phyloP scores from a whole-genome alignment of 495 filamentous ascomycete species.

The Tuber melanosporum region DNA sequence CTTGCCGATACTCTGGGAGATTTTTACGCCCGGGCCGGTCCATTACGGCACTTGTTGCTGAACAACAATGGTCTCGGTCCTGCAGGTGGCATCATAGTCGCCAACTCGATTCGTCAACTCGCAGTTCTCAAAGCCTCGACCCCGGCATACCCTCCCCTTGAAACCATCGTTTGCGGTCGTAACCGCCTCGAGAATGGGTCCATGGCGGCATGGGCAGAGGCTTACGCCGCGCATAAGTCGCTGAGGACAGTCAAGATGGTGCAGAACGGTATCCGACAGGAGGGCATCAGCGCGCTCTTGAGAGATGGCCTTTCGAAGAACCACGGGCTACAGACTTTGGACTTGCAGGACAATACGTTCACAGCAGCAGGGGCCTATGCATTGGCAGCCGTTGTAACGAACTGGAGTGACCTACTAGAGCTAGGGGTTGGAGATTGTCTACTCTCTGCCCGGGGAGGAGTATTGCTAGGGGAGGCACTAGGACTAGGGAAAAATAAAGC shows the following conservation, averaged over 20 bases:
- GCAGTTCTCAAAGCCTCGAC: conserved; percentile 70
- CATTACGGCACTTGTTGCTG: conserved; percentile 82
- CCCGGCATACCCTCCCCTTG: conserved; percentile 68
- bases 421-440: conserved; percentile 86
- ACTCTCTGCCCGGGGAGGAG: conserved; percentile 68
- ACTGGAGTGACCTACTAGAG: conserved; percentile 71
- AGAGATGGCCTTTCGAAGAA: conserved; percentile 67
- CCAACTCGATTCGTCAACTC: conserved; percentile 67
- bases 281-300: conserved; percentile 74
- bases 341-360: conserved; percentile 97
- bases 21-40: conserved; percentile 77
- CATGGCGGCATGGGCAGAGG: conserved; percentile 88
- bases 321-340: conserved; percentile 60
- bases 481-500: conserved; percentile 66
- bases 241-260: conserved; percentile 91
- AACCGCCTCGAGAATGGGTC: conserved; percentile 92
- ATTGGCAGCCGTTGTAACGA: conserved; percentile 62
- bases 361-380: conserved; percentile 72
- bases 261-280: conserved; percentile 93
- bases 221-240: conserved; percentile 69
- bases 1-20: conserved; percentile 74
- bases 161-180: conserved; percentile 91
- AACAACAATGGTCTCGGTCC: conserved; percentile 99
- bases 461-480: conserved; percentile 65
- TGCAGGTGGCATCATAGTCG: conserved; percentile 75